phyloP scores from a whole-genome alignment of 2,329 filamentous ascomycete species.

The Aspergillus floridensis region DNA sequence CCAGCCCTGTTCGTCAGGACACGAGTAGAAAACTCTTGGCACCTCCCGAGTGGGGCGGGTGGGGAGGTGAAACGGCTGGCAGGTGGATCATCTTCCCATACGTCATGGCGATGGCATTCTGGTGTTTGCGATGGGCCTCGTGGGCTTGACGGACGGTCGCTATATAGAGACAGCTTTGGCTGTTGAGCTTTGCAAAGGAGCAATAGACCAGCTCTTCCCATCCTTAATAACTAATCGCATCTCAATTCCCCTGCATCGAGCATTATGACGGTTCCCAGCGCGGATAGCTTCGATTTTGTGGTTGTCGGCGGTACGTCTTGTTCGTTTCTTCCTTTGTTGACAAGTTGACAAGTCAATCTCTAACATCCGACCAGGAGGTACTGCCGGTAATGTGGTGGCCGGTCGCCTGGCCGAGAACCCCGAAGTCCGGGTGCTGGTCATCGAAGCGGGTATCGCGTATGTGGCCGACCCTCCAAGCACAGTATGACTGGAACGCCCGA shows the following conservation, averaged over 20 bases:
- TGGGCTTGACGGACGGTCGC: too few relatives aligned
- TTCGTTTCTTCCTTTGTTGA: background rate
- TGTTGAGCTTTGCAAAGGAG: too few relatives aligned
- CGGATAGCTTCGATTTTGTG: conserved; percentile 1
- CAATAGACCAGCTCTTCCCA: too few relatives aligned
- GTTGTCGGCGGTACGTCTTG: background rate
- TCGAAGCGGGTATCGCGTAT: conserved; percentile 1
- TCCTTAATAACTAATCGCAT: background rate
- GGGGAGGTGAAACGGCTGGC: too few relatives aligned
- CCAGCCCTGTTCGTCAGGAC: too few relatives aligned
- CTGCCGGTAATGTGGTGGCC: conserved; percentile 1
- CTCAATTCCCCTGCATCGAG: background rate
- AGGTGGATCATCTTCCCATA: too few relatives aligned
- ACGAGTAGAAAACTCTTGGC: too few relatives aligned
- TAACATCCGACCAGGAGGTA: background rate
- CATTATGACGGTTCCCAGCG: background rate
- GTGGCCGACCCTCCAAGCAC: background rate
- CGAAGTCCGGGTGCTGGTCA: background rate
- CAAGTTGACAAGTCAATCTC: too few relatives aligned
- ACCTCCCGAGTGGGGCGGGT: too few relatives aligned
- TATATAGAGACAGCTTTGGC: background rate
- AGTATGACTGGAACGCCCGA: background rate
- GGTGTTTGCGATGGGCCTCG: too few relatives aligned
- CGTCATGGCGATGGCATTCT: too few relatives aligned
- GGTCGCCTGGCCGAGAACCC: conserved; percentile 3